A percentile compares a stretch with the other conserved stretches of the same genome.
phyloP scores from a whole-genome alignment of 176 grass and related monocot species.

The Carex cristatella region DNA sequence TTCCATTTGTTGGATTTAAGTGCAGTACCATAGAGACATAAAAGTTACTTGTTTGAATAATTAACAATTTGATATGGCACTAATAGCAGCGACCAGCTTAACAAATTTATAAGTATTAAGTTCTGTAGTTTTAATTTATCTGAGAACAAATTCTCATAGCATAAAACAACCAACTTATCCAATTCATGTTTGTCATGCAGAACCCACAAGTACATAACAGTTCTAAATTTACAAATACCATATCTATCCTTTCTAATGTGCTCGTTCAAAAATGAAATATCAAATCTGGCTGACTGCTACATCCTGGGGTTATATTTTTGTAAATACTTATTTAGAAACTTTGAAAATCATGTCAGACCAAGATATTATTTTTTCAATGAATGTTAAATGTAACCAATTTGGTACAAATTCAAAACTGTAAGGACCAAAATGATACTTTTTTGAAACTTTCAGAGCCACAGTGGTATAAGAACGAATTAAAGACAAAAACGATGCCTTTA shows the following conservation, averaged over 20 bases:
- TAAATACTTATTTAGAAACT: background rate
- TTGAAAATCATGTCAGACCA: background rate
- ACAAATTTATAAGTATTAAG: background rate
- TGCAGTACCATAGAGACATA: background rate
- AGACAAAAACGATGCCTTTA: too few species aligned
- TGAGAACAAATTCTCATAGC: background rate
- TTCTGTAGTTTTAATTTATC: background rate
- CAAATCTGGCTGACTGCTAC: background rate
- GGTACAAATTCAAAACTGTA: too few species aligned
- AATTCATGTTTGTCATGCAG: background rate
- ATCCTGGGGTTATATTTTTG: background rate
- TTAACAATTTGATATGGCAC: too few species aligned
- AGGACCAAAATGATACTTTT: too few species aligned
- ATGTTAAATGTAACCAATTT: too few species aligned
- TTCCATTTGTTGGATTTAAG: background rate
- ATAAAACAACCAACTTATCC: background rate
- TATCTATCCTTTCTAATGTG: background rate
- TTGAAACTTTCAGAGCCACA: too few species aligned
- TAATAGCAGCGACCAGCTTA: background rate
- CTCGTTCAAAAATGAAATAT: background rate
- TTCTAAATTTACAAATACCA: background rate
- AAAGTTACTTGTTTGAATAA: background rate
- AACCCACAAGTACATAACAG: background rate
- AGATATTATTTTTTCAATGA: background rate
- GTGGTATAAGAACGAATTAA: too few species aligned